Conservation (phyloP, 148 eudicot species). For the Vaccinium corymbosum region DNA sequence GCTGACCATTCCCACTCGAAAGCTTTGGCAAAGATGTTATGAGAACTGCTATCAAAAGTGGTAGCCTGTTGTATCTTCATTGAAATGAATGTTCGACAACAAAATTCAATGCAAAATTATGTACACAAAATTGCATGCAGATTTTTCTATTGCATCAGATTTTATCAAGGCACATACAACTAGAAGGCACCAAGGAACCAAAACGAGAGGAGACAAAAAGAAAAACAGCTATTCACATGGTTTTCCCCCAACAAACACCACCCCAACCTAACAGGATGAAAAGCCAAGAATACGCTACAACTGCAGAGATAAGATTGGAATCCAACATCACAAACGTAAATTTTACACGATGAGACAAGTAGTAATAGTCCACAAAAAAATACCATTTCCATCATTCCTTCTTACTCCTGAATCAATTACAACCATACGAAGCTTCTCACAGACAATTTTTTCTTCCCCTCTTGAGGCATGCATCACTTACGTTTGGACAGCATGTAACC, state of each 20-base stretch:
- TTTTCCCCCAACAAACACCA: too few species aligned
- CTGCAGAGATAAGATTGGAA: neutral
- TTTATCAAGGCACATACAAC: neutral
- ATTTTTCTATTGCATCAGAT: neutral
- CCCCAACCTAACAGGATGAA: too few species aligned
- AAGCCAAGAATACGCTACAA: too few species aligned
- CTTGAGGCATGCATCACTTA: neutral
- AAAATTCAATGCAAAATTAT: neutral
- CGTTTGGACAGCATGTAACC: neutral
- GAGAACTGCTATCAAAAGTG: too few species aligned
- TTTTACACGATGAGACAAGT: neutral
- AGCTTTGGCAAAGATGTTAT: too few species aligned
- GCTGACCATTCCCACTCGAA: too few species aligned
- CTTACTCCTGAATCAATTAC: neutral
- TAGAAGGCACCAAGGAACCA: neutral
- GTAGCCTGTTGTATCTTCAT: too few species aligned
- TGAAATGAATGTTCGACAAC: too few species aligned
- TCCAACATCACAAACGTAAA: neutral
- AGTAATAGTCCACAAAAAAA: neutral
- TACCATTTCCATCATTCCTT: neutral
- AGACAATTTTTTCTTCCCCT: neutral
- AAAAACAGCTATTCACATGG: neutral
- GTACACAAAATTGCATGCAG: neutral
- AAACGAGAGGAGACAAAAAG: neutral
- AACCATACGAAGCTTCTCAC: neutral